A percentile compares a stretch with the other conserved stretches of the same genome.
phyloP scores from a whole-genome alignment of 106 monocot species.

The Phalaenopsis aphrodite region DNA sequence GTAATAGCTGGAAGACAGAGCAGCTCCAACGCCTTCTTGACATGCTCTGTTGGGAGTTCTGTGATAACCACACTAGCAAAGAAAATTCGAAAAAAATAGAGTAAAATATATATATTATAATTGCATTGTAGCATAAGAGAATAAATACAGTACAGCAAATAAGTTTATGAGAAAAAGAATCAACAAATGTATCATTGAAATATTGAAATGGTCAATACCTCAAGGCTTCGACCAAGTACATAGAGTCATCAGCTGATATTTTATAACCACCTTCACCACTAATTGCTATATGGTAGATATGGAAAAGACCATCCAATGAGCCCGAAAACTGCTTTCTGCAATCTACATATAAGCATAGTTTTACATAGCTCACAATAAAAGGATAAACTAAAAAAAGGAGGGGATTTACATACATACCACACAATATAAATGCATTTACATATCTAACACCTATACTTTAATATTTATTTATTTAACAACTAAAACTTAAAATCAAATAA shows the following conservation, averaged over 20 bases:
- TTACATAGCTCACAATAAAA: background rate
- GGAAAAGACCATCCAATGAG: slow-evolving; percentile 82
- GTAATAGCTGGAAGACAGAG: slow-evolving; percentile 64
- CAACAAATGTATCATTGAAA: background rate
- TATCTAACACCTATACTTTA: too few relatives aligned
- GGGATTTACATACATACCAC: too few relatives aligned
- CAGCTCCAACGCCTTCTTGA: slow-evolving; percentile 64
- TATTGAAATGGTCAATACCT: slow-evolving; percentile 37
- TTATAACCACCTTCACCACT: slow-evolving; percentile 92
- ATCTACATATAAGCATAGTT: slow-evolving; percentile 28
- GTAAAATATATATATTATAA: background rate
- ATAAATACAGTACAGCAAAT: background rate
- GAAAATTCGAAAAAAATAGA: background rate
- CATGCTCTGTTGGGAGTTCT: slow-evolving; percentile 78
- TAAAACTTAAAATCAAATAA: too few relatives aligned
- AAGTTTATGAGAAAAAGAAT: slow-evolving; percentile 2
- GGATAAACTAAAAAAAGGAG: background rate
- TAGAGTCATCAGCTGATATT: slow-evolving; percentile 72
- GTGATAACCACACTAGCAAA: slow-evolving; percentile 66
- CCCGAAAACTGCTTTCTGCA: slow-evolving; percentile 74
- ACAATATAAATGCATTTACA: too few relatives aligned
- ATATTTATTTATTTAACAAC: too few relatives aligned
- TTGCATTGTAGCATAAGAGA: background rate
- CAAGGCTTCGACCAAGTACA: slow-evolving; percentile 92
- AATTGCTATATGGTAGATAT: slow-evolving; percentile 84